phyloP scores from a whole-genome alignment of 108 stramenopile species.

The Cyclotella sp. region DNA sequence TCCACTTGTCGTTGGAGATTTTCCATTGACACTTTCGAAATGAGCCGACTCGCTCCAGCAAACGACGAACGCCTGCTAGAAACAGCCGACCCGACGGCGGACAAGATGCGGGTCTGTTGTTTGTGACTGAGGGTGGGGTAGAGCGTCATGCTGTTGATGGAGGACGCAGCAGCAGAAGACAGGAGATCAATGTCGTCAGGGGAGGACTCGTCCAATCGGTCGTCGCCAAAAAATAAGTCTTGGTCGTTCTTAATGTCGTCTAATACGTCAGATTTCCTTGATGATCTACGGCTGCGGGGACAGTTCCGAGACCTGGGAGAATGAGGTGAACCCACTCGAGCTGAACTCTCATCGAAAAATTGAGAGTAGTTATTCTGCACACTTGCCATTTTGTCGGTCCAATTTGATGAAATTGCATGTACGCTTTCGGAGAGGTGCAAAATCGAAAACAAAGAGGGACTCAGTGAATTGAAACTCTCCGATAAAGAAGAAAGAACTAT shows the following conservation, averaged over 20 bases:
- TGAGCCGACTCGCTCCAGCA: background rate
- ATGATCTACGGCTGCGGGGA: background rate
- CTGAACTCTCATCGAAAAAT: background rate
- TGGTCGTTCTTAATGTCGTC: conserved; percentile 40
- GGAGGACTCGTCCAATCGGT: conserved; percentile 7
- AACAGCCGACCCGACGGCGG: background rate
- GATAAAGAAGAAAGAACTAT: background rate
- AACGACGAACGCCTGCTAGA: background rate
- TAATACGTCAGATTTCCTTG: conserved; percentile 9
- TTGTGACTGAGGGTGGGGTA: background rate
- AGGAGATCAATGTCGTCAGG: conserved; percentile 1
- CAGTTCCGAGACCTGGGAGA: background rate
- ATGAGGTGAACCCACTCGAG: background rate
- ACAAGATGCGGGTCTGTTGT: background rate
- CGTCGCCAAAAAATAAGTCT: conserved; percentile 31
- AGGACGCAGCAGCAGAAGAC: background rate
- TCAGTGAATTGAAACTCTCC: background rate
- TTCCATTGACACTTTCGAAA: conserved; percentile 24
- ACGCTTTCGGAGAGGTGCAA: background rate
- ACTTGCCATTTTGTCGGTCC: background rate
- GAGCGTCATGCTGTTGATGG: conserved; percentile 3
- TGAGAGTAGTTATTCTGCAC: background rate
- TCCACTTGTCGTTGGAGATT: conserved; percentile 47
- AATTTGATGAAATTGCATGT: background rate
- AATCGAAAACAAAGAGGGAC: background rate